Evolutionary conservation across 2,329 filamentous ascomycete genomes (phyloP), one percentile per base, ranked within the genome.

Genomic region (Microdochium trichocladiopsis): DNA sequence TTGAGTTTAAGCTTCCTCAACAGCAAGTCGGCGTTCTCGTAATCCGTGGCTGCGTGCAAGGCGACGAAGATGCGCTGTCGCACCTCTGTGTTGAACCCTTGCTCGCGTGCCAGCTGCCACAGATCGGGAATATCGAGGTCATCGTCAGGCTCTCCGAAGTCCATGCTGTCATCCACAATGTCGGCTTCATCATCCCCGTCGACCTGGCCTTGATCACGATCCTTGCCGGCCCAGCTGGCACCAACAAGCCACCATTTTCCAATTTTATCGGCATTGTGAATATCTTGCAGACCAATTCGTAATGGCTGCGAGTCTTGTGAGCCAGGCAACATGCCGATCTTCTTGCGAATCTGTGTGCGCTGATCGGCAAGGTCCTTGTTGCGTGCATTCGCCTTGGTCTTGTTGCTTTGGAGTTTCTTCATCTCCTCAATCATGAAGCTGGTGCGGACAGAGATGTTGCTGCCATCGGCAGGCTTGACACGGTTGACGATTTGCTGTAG

Each of bases 231-330:
- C 82, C 93, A 96, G 68, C 91, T 96, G n/a, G 94, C 93, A 50
- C 94, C 94, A 4, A 97, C 89, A 21, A 97, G 82, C 94, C 94
- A 99, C 94, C 94, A 99, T 72, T 96, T 96, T 1, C 94, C 94
- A 64, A 86, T 88, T 65, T 88, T 93, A 41, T 93, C 88, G 1
- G 87, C 86, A 56, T 92, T 83, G 56, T 84, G 84, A 50, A 99
- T 89, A 62, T 99, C 94, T 36, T 80, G 77, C 3, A 96, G 77
- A 11, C 88, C 84, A 53, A 96, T 85, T 9, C 90, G 84, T 54
- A 99, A 77, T 3, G 94, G 90, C 55, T 90, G 53, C 88, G 74
- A 54, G 76, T 80, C 61, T 74, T 67, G 60, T 72, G 70, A 58
- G 21, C 65, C 61, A 63, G 89, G 94, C 36, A 99, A 73, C 3